These are phyloP conservation scores for Astragalus membranaceus DNA, from an alignment of 306 rosid genomes.

Conservation along the genomic window DNA sequence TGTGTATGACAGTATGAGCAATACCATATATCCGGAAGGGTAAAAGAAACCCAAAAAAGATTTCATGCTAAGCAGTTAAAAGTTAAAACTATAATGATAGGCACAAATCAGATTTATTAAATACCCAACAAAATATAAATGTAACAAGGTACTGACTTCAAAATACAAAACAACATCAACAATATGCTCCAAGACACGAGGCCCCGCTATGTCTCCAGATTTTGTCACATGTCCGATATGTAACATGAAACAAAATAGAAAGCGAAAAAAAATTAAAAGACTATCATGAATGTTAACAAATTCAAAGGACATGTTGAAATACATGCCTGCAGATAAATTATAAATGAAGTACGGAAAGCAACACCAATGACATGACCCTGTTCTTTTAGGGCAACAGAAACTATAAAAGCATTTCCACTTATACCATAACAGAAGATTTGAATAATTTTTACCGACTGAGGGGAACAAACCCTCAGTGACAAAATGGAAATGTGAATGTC, in stretches of 20 bases:
- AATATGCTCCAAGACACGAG: slow-evolving; percentile 88
- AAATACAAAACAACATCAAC: slow-evolving; percentile 86
- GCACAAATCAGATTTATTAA: slow-evolving; percentile 12
- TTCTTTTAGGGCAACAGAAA: neutral
- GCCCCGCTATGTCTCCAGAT: slow-evolving; percentile 95
- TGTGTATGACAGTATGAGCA: neutral
- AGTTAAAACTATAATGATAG: slow-evolving; percentile 12
- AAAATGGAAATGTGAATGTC: slow-evolving; percentile 7
- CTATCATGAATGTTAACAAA: no score
- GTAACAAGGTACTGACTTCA: slow-evolving; percentile 77
- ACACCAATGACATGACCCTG: neutral
- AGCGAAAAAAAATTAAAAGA: neutral
- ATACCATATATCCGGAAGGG: neutral
- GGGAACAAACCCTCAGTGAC: neutral
- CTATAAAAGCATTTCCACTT: neutral
- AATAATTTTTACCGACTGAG: neutral
- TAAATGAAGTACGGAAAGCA: slow-evolving; percentile 6
- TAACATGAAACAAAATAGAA: slow-evolving; percentile 18
- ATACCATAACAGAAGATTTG: neutral
- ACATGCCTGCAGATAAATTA: slow-evolving; percentile 7
- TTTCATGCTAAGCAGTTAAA: slow-evolving; percentile 1
- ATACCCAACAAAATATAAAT: slow-evolving; percentile 24
- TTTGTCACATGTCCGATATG: slow-evolving; percentile 92
- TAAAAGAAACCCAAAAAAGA: neutral
- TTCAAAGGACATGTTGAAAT: slow-evolving; percentile 1